Evolutionary conservation across 192 early-diverging fungal genomes (phyloP).

Genomic region (Helicostylum pulchrum): DNA sequence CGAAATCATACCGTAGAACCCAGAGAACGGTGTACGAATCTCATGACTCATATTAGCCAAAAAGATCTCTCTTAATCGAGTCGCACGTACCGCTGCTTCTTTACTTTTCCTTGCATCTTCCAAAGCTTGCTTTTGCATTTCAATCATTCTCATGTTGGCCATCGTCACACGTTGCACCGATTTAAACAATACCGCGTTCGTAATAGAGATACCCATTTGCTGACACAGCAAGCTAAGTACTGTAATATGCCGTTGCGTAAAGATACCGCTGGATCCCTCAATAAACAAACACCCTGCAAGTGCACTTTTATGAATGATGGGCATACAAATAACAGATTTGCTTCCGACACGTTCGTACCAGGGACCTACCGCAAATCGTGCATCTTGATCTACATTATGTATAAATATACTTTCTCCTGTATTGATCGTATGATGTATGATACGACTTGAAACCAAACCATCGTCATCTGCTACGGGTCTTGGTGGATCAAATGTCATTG

Average conservation of each 20-base stretch:
- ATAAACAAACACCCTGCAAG: constrained; percentile 45
- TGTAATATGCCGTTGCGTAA: constrained; percentile 43
- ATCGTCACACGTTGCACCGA: constrained; percentile 41
- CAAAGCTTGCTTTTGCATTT: constrained; percentile 32
- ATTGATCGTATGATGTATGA: constrained; percentile 29
- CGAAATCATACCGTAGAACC: constrained; percentile 49
- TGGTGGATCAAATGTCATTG: constrained; percentile 34
- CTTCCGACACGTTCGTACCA: constrained; percentile 36
- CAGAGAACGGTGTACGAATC: constrained; percentile 47
- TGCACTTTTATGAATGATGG: constrained; percentile 44
- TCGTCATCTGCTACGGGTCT: constrained; percentile 28
- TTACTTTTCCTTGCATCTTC: constrained; percentile 36
- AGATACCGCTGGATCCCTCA: constrained; percentile 39
- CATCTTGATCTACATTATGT: constrained; percentile 27
- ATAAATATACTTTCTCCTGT: constrained; percentile 30
- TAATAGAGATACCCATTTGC: constrained; percentile 51
- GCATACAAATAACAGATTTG: constrained; percentile 46
- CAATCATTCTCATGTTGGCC: constrained; percentile 34
- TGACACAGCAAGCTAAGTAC: constrained; percentile 49
- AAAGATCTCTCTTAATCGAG: constrained; percentile 32
- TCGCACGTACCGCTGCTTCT: constrained; percentile 33
- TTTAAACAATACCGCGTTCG: constrained; percentile 47
- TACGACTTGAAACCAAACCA: constrained; percentile 28
- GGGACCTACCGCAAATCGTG: constrained; percentile 30
- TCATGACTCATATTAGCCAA: constrained; percentile 40